Conservation (phyloP, 1,139 yeast genomes). For the Saccharomyces hybrid region DNA sequence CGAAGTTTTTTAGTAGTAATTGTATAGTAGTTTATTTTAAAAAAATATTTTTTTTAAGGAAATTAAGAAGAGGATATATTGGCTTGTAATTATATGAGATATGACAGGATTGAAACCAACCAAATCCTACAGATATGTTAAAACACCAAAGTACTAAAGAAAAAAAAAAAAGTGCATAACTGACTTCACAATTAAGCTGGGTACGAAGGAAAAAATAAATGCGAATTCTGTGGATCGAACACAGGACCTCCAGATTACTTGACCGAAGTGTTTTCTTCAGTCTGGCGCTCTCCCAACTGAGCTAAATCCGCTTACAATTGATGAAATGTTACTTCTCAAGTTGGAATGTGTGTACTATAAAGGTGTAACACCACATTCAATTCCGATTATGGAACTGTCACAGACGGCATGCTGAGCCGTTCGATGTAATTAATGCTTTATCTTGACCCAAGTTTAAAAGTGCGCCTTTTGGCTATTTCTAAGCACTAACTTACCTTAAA, state of each 20-base stretch:
- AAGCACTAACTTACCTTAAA: too few relatives aligned
- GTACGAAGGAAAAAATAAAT: slow-evolving; percentile 17
- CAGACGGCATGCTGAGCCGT: too few relatives aligned
- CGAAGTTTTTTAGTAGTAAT: not conserved
- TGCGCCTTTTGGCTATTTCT: too few relatives aligned
- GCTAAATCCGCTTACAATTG: slow-evolving; percentile 22
- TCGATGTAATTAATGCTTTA: too few relatives aligned
- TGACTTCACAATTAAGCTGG: too few relatives aligned
- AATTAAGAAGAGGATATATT: too few relatives aligned
- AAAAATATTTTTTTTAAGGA: not conserved
- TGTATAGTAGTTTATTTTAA: not conserved
- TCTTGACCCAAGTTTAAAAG: too few relatives aligned
- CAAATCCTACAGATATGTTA: too few relatives aligned
- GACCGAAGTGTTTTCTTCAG: slow-evolving; percentile 20
- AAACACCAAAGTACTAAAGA: not conserved
- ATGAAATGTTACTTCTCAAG: not conserved
- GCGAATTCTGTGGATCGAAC: slow-evolving; percentile 88
- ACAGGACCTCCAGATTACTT: slow-evolving; percentile 73
- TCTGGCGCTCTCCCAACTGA: slow-evolving; percentile 29
- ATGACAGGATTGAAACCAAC: too few relatives aligned
- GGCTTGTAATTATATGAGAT: not conserved
- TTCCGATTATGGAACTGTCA: too few relatives aligned
- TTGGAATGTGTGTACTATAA: too few relatives aligned
- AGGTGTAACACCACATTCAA: too few relatives aligned
- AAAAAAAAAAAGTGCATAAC: not conserved